Evolutionary conservation across 805 yeast species (phyloP).

Genomic region (Brettanomyces naardenensis): DNA sequence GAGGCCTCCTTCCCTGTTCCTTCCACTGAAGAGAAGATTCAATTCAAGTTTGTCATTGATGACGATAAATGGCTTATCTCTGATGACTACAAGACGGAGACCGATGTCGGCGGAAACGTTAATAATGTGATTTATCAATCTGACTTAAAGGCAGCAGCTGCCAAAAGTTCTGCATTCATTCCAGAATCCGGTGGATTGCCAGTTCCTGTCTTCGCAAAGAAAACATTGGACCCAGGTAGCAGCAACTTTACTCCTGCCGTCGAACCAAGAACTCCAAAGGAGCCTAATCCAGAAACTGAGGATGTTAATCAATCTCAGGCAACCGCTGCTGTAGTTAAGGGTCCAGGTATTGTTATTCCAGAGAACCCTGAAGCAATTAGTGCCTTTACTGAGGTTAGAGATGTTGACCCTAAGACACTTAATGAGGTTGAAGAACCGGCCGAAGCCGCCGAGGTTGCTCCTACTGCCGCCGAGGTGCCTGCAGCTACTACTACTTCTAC

Average conservation of each 20-base stretch:
- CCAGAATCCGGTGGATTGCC: slow-evolving; percentile 43
- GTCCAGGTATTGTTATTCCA: slow-evolving; percentile 71
- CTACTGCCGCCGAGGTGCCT: slow-evolving; percentile 28
- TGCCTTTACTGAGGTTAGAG: slow-evolving; percentile 53
- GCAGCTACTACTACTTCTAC: no score
- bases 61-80: slow-evolving; percentile 45
- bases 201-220: slow-evolving; percentile 13
- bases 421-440: slow-evolving; percentile 29
- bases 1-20: slow-evolving; percentile 24
- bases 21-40: slow-evolving; percentile 16
- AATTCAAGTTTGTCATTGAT: slow-evolving; percentile 53
- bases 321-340: slow-evolving; percentile 44
- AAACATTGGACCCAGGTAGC: slow-evolving; percentile 7
- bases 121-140: slow-evolving; percentile 39
- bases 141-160: slow-evolving; percentile 30
- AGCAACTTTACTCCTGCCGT: slow-evolving; percentile 9
- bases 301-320: slow-evolving; percentile 6
- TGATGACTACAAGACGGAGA: slow-evolving; percentile 31
- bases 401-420: slow-evolving; percentile 51
- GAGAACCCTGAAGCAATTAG: slow-evolving; percentile 52
- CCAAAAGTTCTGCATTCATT: slow-evolving; percentile 24
- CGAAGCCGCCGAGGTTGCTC: slow-evolving; percentile 12
- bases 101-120: slow-evolving; percentile 41
- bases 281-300: slow-evolving; percentile 2
- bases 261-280: neutral